Percentiles rank a stretch among this genome's conserved stretches.
phyloP scores from a whole-genome alignment of 345 rosid genomes.

The Citrus glauca region DNA sequence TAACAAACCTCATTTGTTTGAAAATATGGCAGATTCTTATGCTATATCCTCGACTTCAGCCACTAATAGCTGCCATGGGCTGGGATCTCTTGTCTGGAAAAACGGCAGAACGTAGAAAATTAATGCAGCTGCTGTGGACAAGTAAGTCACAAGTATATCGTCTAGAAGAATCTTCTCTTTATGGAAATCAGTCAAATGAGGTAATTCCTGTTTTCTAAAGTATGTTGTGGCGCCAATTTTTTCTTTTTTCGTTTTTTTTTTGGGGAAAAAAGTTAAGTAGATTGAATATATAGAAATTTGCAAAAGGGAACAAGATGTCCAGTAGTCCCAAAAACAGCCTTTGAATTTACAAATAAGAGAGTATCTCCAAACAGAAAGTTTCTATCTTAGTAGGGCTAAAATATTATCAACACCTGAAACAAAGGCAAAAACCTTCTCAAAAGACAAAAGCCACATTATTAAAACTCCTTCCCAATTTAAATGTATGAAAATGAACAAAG shows the following conservation, averaged over 20 bases:
- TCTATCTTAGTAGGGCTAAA: too few species aligned
- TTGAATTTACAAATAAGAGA: too few species aligned
- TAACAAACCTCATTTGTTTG: constrained; percentile 16
- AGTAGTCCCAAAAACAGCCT: too few species aligned
- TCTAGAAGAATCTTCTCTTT: constrained; percentile 71
- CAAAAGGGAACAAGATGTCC: too few species aligned
- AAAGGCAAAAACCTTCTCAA: too few species aligned
- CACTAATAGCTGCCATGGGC: constrained; percentile 89
- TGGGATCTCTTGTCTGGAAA: constrained; percentile 90
- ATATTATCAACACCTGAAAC: too few species aligned
- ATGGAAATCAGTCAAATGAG: constrained; percentile 65
- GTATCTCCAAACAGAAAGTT: too few species aligned
- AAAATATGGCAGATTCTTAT: constrained; percentile 52
- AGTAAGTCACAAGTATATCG: constrained; percentile 61
- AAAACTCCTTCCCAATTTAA: too few species aligned
- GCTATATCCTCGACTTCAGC: constrained; percentile 73
- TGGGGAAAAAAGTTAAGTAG: too few species aligned
- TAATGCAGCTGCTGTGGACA: constrained; percentile 83
- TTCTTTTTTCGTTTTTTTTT: not conserved
- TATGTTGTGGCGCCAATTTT: not conserved
- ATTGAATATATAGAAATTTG: too few species aligned
- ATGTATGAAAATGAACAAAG: too few species aligned
- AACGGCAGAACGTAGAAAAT: constrained; percentile 59
- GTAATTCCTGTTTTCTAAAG: constrained; percentile 28
- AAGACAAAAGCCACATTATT: too few species aligned